Evolutionary conservation across 1,139 yeast genomes (phyloP).

Genomic region (Taphrina communis): DNA sequence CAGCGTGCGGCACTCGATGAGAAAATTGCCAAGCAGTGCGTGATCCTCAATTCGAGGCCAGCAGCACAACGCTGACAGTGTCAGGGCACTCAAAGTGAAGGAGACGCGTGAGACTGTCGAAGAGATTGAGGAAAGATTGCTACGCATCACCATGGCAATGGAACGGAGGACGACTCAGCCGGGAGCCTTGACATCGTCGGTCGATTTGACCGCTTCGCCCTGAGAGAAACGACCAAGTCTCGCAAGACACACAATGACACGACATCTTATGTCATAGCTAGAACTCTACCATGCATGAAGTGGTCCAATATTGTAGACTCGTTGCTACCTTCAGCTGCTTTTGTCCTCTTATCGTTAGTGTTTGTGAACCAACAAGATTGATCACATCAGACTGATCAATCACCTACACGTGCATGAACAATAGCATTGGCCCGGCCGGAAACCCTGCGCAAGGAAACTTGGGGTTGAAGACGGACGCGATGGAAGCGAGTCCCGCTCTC

Average conservation of each 20-base stretch:
- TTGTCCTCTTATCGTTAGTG: no score
- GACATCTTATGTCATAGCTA: no score
- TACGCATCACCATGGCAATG: background rate
- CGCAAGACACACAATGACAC: no score
- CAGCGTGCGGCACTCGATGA: slow-evolving; percentile 11
- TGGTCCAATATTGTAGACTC: no score
- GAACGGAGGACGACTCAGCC: no score
- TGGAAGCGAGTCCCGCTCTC: slow-evolving; percentile 1
- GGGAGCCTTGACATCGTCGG: no score
- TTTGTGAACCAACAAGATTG: no score
- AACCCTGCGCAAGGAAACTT: background rate
- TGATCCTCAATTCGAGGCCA: no score
- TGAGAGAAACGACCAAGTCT: no score
- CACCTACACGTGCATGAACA: background rate
- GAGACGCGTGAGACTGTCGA: background rate
- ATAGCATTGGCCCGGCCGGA: background rate
- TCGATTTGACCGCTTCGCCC: no score
- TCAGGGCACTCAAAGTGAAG: background rate
- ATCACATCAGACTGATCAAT: background rate
- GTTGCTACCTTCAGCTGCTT: no score
- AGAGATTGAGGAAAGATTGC: slow-evolving; percentile 3
- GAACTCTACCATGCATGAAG: no score
- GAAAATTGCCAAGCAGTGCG: slow-evolving; percentile 9
- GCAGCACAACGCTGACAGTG: background rate
- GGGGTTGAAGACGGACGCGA: background rate